These are phyloP conservation scores for Dimargaris xerosporica DNA, from an alignment of 192 early-diverging fungal species.

Conservation along the genomic window DNA sequence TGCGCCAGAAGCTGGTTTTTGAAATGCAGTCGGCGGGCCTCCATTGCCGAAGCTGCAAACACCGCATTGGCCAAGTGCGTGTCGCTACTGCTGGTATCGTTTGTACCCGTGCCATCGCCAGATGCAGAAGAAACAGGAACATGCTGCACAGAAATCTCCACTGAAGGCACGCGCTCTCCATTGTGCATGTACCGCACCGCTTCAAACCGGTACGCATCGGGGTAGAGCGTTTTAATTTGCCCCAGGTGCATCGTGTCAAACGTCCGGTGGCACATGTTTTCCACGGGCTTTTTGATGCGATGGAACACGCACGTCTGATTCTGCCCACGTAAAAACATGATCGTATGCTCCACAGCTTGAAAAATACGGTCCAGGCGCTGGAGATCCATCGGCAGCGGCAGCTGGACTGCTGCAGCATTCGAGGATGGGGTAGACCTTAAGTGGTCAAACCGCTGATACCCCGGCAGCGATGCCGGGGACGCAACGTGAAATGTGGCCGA, in stretches of 20 bases:
- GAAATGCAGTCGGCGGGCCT: neutral
- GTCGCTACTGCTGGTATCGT: neutral
- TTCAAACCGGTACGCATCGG: slow-evolving; percentile 26
- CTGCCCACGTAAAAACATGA: slow-evolving; percentile 20
- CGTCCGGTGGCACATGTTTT: slow-evolving; percentile 30
- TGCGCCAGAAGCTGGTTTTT: neutral
- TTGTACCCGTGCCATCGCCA: neutral
- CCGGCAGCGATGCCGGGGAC: neutral
- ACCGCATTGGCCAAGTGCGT: neutral
- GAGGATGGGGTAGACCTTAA: neutral
- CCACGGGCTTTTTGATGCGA: slow-evolving; percentile 31
- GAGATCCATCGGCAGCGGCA: slow-evolving; percentile 16
- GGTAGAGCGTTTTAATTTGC: slow-evolving; percentile 34
- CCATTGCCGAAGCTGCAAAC: neutral
- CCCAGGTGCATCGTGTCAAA: slow-evolving; percentile 34
- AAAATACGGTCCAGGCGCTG: slow-evolving; percentile 24
- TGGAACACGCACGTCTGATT: slow-evolving; percentile 25
- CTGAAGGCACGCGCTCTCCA: slow-evolving; percentile 23
- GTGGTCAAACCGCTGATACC: slow-evolving; percentile 8
- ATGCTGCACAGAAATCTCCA: slow-evolving; percentile 12
- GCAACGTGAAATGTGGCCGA: neutral
- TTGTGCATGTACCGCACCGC: slow-evolving; percentile 14
- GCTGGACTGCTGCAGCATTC: neutral
- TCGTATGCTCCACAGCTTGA: slow-evolving; percentile 26
- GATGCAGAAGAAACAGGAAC: no score